A percentile compares a stretch with the other conserved stretches of the same genome.
These are phyloP conservation scores for Xylariaceae sp. DNA, from an alignment of 2,329 filamentous ascomycete genomes.

Conservation along the genomic window DNA sequence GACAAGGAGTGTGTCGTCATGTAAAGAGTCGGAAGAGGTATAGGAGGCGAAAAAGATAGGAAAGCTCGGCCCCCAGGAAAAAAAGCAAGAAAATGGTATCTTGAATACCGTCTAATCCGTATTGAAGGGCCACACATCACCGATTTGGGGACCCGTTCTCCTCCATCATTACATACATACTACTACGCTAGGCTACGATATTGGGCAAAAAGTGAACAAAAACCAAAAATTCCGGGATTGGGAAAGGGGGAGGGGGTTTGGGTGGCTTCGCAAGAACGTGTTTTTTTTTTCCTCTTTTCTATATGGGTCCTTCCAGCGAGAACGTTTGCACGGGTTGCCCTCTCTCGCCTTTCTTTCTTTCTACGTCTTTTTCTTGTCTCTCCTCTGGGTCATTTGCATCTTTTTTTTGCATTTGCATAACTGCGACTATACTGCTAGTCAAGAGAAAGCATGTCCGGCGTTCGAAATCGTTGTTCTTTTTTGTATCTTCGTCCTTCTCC, in stretches of 20 bases:
- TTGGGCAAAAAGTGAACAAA: too few relatives aligned
- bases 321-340: conserved; percentile 4
- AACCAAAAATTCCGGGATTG: too few relatives aligned
- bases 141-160: neutral
- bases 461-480: conserved; percentile 8
- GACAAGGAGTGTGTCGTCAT: conserved; percentile 55
- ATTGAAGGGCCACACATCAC: neutral
- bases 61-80: neutral
- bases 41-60: conserved; percentile 1
- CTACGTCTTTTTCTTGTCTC: too few relatives aligned
- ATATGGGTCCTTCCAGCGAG: conserved; percentile 11
- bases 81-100: neutral
- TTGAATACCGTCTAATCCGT: conserved; percentile 13
- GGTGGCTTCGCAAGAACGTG: too few relatives aligned
- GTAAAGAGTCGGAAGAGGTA: conserved; percentile 34
- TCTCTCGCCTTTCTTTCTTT: conserved; percentile 7
- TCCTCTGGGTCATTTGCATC: neutral
- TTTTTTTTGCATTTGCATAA: conserved; percentile 18
- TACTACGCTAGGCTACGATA: neutral
- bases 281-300: too few relatives aligned
- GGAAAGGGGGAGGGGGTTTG: too few relatives aligned
- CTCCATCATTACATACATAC: neutral
- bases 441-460: conserved; percentile 16
- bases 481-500: conserved; percentile 1
- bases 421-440: conserved; percentile 5